Evolutionary conservation across 805 yeast genomes (phyloP).

Genomic region (Ogataea neopini): DNA sequence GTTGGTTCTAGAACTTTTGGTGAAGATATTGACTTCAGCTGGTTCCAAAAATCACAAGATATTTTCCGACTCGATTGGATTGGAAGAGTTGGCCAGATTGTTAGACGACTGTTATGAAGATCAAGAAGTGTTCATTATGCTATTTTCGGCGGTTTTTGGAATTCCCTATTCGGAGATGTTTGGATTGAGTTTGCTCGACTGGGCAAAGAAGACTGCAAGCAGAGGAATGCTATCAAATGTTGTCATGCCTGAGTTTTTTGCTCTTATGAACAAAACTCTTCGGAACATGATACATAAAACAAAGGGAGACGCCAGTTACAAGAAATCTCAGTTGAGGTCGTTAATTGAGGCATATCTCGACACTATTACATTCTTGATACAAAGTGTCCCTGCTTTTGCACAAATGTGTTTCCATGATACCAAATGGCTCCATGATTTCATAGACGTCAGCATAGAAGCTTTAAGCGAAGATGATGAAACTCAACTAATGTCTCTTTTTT

Average conservation of each 20-base stretch:
- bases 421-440: neutral
- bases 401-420: neutral
- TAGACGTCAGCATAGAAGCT: neutral
- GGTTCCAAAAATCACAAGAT: conserved; percentile 48
- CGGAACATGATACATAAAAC: neutral
- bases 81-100: conserved; percentile 46
- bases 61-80: conserved; percentile 55
- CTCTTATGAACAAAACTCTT: neutral
- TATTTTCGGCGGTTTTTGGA: conserved; percentile 38
- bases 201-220: neutral
- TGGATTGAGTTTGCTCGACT: neutral
- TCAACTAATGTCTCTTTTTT: neutral
- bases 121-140: neutral
- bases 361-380: neutral
- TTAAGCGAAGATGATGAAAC: neutral
- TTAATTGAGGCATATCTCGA: neutral
- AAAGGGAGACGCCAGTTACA: neutral
- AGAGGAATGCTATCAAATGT: neutral
- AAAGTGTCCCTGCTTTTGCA: conserved; percentile 1
- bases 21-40: conserved; percentile 47
- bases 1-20: conserved; percentile 45
- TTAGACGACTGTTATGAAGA: conserved; percentile 24
- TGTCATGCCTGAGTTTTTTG: conserved; percentile 9
- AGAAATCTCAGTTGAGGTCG: neutral
- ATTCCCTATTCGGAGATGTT: conserved; percentile 28